Conservation (phyloP, 2,329 filamentous ascomycete species). For the Aspergillus sp. region DNA sequence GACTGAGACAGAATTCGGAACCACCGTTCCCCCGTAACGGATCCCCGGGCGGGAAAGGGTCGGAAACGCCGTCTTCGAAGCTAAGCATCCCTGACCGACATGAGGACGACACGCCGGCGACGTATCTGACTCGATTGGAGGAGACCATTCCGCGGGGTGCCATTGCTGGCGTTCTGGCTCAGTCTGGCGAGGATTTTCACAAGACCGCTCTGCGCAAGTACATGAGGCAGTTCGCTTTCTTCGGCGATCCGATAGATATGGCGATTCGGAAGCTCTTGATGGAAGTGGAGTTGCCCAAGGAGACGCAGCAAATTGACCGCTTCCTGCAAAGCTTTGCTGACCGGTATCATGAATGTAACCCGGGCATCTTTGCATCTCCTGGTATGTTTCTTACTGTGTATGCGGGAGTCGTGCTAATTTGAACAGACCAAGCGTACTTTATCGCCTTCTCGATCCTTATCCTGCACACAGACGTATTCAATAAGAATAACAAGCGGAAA, state of each 20-base stretch:
- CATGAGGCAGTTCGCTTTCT: constrained; percentile 92
- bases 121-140: constrained; percentile 81
- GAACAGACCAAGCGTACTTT: constrained; percentile 86
- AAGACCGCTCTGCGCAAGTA: constrained; percentile 84
- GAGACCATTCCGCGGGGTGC: constrained; percentile 74
- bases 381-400: constrained; percentile 35
- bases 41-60: constrained; percentile 56
- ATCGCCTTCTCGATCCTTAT: constrained; percentile 96
- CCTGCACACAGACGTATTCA: constrained; percentile 97
- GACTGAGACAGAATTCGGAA: constrained; percentile 80
- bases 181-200: constrained; percentile 80
- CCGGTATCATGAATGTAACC: constrained; percentile 96
- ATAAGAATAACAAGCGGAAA: constrained; percentile 99
- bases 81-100: constrained; percentile 68
- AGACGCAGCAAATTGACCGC: constrained; percentile 96
- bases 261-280: constrained; percentile 91
- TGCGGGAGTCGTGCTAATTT: neutral
- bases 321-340: constrained; percentile 93
- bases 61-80: constrained; percentile 69
- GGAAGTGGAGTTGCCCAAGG: constrained; percentile 93
- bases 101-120: constrained; percentile 85
- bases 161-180: constrained; percentile 81
- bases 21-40: constrained; percentile 63
- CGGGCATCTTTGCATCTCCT: constrained; percentile 83
- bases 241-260: constrained; percentile 97